A percentile compares a stretch with the other conserved stretches of the same genome.
These are phyloP conservation scores for Podaxis rugospora DNA, from an alignment of 768 basidiomycete species.

Conservation along the genomic window DNA sequence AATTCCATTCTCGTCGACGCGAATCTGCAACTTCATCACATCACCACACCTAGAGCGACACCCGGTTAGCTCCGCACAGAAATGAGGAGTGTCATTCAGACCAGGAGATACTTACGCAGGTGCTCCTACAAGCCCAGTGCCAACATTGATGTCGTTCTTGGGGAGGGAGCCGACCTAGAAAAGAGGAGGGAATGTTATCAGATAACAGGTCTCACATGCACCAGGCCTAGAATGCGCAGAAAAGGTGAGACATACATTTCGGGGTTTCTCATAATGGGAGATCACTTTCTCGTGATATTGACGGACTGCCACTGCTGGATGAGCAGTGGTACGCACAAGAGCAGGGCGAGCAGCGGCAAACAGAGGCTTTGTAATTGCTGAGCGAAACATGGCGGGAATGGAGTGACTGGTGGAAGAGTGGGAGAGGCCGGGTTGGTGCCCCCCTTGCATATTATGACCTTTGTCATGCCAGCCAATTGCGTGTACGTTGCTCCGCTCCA, in stretches of 20 bases:
- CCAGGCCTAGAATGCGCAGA: slow-evolving; percentile 20
- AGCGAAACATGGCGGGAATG: slow-evolving; percentile 60
- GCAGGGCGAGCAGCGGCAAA: slow-evolving; percentile 42
- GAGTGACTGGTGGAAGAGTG: slow-evolving; percentile 25
- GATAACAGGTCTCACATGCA: slow-evolving; percentile 35
- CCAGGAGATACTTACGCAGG: slow-evolving; percentile 67
- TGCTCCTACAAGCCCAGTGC: slow-evolving; percentile 96
- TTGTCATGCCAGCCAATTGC: slow-evolving; percentile 1
- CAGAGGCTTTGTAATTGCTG: slow-evolving; percentile 48
- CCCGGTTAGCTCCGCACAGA: slow-evolving; percentile 26
- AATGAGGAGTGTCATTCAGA: not conserved
- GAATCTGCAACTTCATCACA: slow-evolving; percentile 99
- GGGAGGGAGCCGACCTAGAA: slow-evolving; percentile 91
- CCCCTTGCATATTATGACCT: not conserved
- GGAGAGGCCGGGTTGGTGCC: slow-evolving; percentile 9
- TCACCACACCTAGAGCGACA: slow-evolving; percentile 72
- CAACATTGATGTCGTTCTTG: slow-evolving; percentile 88
- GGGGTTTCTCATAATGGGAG: slow-evolving; percentile 94
- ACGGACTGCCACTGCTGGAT: slow-evolving; percentile 52
- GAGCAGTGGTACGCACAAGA: slow-evolving; percentile 32
- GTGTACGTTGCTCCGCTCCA: slow-evolving; percentile 5
- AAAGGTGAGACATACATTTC: slow-evolving; percentile 64
- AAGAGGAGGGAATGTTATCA: slow-evolving; percentile 41
- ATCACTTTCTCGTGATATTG: slow-evolving; percentile 96
- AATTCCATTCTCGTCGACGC: slow-evolving; percentile 90